phyloP scores from a whole-genome alignment of 192 early-diverging fungal species.

The Linnemannia schmuckeri region DNA sequence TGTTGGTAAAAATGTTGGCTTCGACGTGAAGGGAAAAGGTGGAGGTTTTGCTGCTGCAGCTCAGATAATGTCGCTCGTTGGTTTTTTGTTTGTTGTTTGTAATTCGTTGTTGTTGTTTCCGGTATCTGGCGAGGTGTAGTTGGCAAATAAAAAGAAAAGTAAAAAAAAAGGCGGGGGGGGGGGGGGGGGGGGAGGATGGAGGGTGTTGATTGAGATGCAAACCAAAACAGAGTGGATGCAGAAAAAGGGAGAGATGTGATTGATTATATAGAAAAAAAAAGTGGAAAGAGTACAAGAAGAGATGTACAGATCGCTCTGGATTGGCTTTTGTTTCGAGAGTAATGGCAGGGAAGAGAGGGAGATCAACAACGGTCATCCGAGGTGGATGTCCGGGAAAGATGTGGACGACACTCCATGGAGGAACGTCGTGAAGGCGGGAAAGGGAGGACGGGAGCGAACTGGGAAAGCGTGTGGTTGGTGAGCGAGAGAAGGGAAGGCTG shows the following conservation, averaged over 20 bases:
- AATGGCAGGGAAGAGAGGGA: too few species aligned
- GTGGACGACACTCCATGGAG: background rate
- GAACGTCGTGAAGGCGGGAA: background rate
- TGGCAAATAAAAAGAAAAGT: background rate
- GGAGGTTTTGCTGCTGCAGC: background rate
- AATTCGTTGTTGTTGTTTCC: background rate
- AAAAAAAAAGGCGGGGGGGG: background rate
- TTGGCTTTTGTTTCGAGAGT: too few species aligned
- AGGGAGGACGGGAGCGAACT: background rate
- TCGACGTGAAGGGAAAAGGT: background rate
- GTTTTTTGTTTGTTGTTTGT: background rate
- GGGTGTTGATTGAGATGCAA: too few species aligned
- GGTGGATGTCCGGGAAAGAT: background rate
- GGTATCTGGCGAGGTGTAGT: background rate
- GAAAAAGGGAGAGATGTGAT: too few species aligned
- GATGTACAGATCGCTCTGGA: background rate
- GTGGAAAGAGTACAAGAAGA: background rate
- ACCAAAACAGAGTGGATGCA: too few species aligned
- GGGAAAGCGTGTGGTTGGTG: background rate
- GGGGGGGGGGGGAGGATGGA: too few species aligned
- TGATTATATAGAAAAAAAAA: background rate
- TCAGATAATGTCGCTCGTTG: background rate
- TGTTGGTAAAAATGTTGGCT: background rate
- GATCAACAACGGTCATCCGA: background rate
- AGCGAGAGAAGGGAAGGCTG: background rate